Evolutionary conservation across 257 asterid genomes (phyloP).

Genomic region (Galeopsis tetrahit): DNA sequence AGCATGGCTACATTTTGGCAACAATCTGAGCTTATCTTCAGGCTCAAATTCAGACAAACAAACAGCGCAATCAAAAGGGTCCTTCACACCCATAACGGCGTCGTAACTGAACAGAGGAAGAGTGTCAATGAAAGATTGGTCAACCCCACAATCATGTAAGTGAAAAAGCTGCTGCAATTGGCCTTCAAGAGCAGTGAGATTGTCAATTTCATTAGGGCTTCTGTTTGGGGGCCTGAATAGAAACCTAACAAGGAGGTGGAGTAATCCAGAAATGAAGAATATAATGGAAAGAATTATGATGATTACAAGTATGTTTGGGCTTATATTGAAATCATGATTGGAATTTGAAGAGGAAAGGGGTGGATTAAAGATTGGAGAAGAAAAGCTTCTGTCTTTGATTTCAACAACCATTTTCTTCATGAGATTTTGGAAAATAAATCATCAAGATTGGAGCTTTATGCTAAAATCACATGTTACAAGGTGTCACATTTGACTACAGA

Average conservation of each 20-base stretch:
- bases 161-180: constrained; percentile 92
- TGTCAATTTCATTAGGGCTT: constrained; percentile 59
- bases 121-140: constrained; percentile 81
- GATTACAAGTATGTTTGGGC: constrained; percentile 69
- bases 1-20: constrained; percentile 92
- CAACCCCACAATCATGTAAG: constrained; percentile 87
- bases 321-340: constrained; percentile 46
- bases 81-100: constrained; percentile 70
- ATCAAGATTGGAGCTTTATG: constrained; percentile 43
- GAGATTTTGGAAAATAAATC: constrained; percentile 17
- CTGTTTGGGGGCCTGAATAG: constrained; percentile 55
- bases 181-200: constrained; percentile 70
- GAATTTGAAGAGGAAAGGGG: constrained; percentile 28
- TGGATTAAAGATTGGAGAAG: constrained; percentile 57
- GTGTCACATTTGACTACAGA: constrained; percentile 29
- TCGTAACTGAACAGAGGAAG: constrained; percentile 79
- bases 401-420: constrained; percentile 42
- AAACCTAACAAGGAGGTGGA: constrained; percentile 77
- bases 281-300: constrained; percentile 74
- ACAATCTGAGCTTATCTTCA: constrained; percentile 68
- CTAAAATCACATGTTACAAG: constrained; percentile 26
- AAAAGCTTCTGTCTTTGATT: constrained; percentile 44
- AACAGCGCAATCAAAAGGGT: constrained; percentile 93
- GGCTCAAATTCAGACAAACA: constrained; percentile 82
- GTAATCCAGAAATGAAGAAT: constrained; percentile 79